Evolutionary conservation across 768 basidiomycete species (phyloP).

Genomic region (Tremella yokohamensis): DNA sequence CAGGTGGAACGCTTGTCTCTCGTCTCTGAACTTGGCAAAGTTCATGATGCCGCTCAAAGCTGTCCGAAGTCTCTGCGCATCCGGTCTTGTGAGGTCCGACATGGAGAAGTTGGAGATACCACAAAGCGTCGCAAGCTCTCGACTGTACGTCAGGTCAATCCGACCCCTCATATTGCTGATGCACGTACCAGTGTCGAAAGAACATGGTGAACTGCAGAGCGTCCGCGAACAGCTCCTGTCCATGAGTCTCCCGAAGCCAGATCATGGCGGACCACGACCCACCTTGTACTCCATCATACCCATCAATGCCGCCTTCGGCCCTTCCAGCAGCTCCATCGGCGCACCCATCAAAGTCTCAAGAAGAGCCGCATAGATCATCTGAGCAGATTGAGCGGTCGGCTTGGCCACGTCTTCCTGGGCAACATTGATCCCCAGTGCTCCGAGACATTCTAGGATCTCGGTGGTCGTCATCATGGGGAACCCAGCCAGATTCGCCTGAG

Average conservation of each 20-base stretch:
- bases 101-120: conserved; percentile 61
- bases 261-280: conserved; percentile 10
- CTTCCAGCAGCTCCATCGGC: conserved; percentile 34
- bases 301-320: conserved; percentile 42
- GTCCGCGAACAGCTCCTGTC: conserved; percentile 37
- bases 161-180: background rate
- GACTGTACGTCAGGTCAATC: conserved; percentile 18
- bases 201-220: conserved; percentile 47
- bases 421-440: conserved; percentile 32
- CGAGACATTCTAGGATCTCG: conserved; percentile 35
- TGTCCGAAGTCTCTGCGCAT: conserved; percentile 67
- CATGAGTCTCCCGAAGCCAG: background rate
- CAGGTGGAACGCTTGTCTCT: conserved; percentile 28
- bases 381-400: conserved; percentile 27
- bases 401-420: conserved; percentile 31
- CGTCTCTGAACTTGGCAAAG: conserved; percentile 70
- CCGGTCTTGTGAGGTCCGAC: conserved; percentile 69
- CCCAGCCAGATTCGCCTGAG: conserved; percentile 9
- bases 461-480: conserved; percentile 31
- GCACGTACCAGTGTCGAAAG: conserved; percentile 40
- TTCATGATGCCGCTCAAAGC: conserved; percentile 87
- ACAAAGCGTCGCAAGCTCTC: conserved; percentile 32
- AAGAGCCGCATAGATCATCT: conserved; percentile 34
- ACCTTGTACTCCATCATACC: conserved; percentile 49
- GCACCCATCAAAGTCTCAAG: conserved; percentile 38